A percentile compares a stretch with the other conserved stretches of the same genome.
phyloP scores from a whole-genome alignment of 2,329 filamentous ascomycete genomes.

The Coniochaeta pulveracea region DNA sequence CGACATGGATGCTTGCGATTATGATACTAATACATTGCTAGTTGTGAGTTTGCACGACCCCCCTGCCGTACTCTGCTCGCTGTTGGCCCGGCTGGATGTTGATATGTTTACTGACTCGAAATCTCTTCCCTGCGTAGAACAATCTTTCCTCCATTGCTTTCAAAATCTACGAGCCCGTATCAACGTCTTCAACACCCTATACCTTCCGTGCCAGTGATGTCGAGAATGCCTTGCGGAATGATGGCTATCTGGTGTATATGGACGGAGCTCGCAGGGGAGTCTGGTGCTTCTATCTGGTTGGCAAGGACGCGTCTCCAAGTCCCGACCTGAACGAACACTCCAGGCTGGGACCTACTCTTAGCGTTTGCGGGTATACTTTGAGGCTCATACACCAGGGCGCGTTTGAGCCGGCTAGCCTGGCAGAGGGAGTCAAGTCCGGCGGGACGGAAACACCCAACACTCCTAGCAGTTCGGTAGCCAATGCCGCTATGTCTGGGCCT shows the following conservation, averaged over 20 bases:
- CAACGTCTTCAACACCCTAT: slow-evolving; percentile 30
- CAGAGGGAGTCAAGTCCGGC: slow-evolving; percentile 30
- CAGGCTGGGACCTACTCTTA: slow-evolving; percentile 26
- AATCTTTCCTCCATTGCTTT: slow-evolving; percentile 44
- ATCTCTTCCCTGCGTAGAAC: slow-evolving; percentile 29
- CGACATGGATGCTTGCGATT: slow-evolving; percentile 54
- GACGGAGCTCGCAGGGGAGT: slow-evolving; percentile 37
- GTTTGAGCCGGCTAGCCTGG: slow-evolving; percentile 36
- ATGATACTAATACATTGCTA: slow-evolving; percentile 49
- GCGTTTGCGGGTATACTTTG: slow-evolving; percentile 31
- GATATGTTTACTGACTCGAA: neutral
- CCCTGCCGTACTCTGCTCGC: neutral
- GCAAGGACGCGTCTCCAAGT: slow-evolving; percentile 24
- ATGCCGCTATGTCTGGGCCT: slow-evolving; percentile 25
- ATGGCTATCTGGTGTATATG: slow-evolving; percentile 41
- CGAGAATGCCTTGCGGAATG: slow-evolving; percentile 36
- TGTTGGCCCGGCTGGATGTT: too few species aligned
- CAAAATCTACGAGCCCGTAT: slow-evolving; percentile 40
- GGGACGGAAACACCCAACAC: slow-evolving; percentile 29
- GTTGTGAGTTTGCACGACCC: slow-evolving; percentile 30
- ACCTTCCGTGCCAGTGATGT: slow-evolving; percentile 36
- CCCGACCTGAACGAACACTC: slow-evolving; percentile 13
- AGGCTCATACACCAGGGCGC: slow-evolving; percentile 34
- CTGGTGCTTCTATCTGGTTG: slow-evolving; percentile 41
- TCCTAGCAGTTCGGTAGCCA: slow-evolving; percentile 33